Percentiles rank a stretch among this genome's conserved stretches.
These are phyloP conservation scores for Fraxinus angustifolia DNA, from an alignment of 305 asterid species.

Conservation along the genomic window DNA sequence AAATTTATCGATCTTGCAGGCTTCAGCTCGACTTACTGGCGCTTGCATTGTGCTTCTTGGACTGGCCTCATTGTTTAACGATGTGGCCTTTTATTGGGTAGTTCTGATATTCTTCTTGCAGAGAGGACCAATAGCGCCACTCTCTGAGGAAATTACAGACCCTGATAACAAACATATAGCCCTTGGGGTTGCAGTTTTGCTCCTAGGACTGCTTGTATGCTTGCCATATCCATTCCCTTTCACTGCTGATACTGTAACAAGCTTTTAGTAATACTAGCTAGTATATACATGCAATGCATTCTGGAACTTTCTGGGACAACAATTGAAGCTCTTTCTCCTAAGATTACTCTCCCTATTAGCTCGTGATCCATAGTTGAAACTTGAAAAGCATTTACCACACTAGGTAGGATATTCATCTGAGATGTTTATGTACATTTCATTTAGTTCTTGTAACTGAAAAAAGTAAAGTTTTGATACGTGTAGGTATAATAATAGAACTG, in stretches of 20 bases:
- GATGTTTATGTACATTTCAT: background rate
- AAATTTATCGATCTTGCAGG: constrained; percentile 41
- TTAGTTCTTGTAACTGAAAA: background rate
- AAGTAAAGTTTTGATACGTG: background rate
- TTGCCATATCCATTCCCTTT: constrained; percentile 90
- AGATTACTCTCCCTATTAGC: background rate
- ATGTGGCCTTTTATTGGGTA: constrained; percentile 92
- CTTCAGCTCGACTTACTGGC: constrained; percentile 59
- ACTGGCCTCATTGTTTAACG: constrained; percentile 63
- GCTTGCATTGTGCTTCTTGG: constrained; percentile 80
- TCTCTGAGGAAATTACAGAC: constrained; percentile 76
- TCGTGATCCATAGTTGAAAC: background rate
- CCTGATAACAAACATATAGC: constrained; percentile 57
- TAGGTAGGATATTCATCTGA: background rate
- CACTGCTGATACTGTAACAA: constrained; percentile 46
- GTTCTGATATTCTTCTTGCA: constrained; percentile 86
- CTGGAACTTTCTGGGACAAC: background rate
- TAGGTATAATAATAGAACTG: background rate
- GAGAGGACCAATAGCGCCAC: constrained; percentile 90
- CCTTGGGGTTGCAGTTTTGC: constrained; percentile 61
- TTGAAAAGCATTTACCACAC: background rate
- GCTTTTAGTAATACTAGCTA: constrained; percentile 29
- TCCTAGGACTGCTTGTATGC: constrained; percentile 71
- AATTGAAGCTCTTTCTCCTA: background rate
- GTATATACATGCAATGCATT: background rate